Evolutionary conservation across 1,284 basidiomycete genomes (phyloP), one percentile per base, ranked within the genome.

Genomic region (Trichosporon coremiiforme): DNA sequence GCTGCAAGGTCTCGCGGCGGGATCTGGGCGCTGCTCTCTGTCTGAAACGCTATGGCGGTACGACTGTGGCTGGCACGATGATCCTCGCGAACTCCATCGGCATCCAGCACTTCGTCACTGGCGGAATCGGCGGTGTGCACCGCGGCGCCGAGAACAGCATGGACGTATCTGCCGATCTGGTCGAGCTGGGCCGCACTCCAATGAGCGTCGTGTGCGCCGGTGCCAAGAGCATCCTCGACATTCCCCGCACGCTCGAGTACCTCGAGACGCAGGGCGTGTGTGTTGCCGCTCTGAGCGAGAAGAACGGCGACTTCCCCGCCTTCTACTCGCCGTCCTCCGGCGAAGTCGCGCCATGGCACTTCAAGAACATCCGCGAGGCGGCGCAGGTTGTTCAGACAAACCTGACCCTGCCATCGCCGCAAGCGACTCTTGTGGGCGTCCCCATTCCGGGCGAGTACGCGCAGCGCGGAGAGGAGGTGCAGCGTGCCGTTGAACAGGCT

Each of bases 191-290:
- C 29, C 87, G 92, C 25, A 94, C 91, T 76, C 79, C 82, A 20
- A 92, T 97, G 69, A 92, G 92, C 8, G 87, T 99, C 47, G 90
- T 99, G 25, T 97, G 95, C 53, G 92, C 95, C 1, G 97, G 97
- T 2, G 90, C 94, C 41, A 99, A 99, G 81, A 95, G 92, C 0
- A 98, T 99, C 74, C 84, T 99, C 66, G 96, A 98, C 82, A 95
- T 99, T 72, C 92, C 92, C 68, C 79, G 86, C 76, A 98, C 97
- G 9, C 86, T 99, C 57, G 97, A 99, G 84, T 96, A 95, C 78
- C 88, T 99, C 73, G 97, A 99, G 88, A 98, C 97, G 0, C 88
- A 95, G 65, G 97, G 97, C 6, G 94, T 99, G 4, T 93, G 94
- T 1, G 95, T 98, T 0, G 83, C 95, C 3, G 89, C 93, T 0